A percentile compares a stretch with the other conserved stretches of the same genome.
These are phyloP conservation scores for Marasmius tenuissimus DNA, from an alignment of 1,284 basidiomycete genomes.

Conservation along the genomic window DNA sequence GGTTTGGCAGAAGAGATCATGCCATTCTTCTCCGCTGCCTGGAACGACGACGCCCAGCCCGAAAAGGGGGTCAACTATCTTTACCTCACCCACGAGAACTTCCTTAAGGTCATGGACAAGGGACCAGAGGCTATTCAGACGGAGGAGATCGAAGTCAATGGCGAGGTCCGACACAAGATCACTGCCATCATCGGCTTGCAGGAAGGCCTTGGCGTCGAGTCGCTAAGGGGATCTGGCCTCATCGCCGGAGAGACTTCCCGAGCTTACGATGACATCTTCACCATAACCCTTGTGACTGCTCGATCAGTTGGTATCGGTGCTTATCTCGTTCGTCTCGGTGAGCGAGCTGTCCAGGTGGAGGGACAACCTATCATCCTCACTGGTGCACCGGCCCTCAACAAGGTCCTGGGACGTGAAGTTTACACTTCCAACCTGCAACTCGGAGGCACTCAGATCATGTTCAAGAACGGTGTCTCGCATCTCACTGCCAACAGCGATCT, in stretches of 20 bases:
- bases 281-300: conserved; percentile 97
- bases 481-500: conserved; percentile 93
- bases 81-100: conserved; percentile 89
- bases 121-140: conserved; percentile 79
- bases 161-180: conserved; percentile 90
- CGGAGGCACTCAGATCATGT: conserved; percentile 99
- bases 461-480: conserved; percentile 99
- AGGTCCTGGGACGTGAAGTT: conserved; percentile 98
- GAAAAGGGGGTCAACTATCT: conserved; percentile 98
- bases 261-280: conserved; percentile 99
- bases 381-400: conserved; percentile 96
- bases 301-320: conserved; percentile 99
- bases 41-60: conserved; percentile 79
- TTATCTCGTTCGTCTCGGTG: conserved; percentile 96
- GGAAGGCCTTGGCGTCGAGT: conserved; percentile 98
- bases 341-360: conserved; percentile 98
- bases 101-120: conserved; percentile 82
- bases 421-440: conserved; percentile 99
- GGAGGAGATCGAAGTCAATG: conserved; percentile 82
- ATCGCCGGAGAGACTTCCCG: conserved; percentile 99
- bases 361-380: conserved; percentile 99
- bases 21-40: conserved; percentile 89
- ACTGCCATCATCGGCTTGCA: conserved; percentile 96
- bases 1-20: conserved; percentile 94
- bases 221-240: conserved; percentile 92